A percentile compares a stretch with the other conserved stretches of the same genome.
Conservation (phyloP, 2,329 filamentous ascomycete species). For the Paecilomyces fulvus region DNA sequence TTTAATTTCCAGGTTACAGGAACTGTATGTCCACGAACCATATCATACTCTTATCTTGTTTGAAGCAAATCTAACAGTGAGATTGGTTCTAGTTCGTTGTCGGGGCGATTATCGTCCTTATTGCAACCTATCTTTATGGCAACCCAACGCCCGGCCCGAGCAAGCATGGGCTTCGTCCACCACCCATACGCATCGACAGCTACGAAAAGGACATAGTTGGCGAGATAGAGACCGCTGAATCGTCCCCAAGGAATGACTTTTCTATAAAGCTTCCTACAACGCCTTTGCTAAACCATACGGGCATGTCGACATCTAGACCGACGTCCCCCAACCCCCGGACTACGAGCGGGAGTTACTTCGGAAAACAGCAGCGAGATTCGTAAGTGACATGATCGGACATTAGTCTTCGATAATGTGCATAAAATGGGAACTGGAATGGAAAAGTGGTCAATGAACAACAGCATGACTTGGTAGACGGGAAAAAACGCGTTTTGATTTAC, state of each 20-base stretch:
- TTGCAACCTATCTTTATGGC: constrained; percentile 79
- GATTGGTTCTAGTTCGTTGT: constrained; percentile 58
- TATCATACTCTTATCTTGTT: background rate
- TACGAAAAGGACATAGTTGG: constrained; percentile 69
- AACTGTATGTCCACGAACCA: constrained; percentile 49
- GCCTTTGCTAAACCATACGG: constrained; percentile 40
- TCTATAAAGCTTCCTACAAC: constrained; percentile 39
- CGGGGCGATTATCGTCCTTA: constrained; percentile 69
- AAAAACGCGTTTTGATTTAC: background rate
- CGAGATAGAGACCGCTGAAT: constrained; percentile 16
- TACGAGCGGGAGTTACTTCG: constrained; percentile 30
- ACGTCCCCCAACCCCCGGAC: constrained; percentile 40
- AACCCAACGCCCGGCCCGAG: constrained; percentile 34
- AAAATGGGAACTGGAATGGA: background rate
- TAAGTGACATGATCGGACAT: constrained; percentile 2
- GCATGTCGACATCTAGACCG: constrained; percentile 46
- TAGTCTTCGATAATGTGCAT: background rate
- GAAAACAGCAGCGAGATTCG: constrained; percentile 20
- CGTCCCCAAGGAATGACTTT: constrained; percentile 33
- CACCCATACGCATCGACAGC: constrained; percentile 51
- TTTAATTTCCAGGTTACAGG: constrained; percentile 70
- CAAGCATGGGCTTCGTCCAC: constrained; percentile 43
- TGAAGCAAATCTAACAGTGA: constrained; percentile 2
- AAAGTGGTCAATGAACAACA: background rate
- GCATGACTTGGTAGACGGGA: background rate